Evolutionary conservation across 163 green algal genomes (phyloP).

Genomic region (Smithsoniella earleae): DNA sequence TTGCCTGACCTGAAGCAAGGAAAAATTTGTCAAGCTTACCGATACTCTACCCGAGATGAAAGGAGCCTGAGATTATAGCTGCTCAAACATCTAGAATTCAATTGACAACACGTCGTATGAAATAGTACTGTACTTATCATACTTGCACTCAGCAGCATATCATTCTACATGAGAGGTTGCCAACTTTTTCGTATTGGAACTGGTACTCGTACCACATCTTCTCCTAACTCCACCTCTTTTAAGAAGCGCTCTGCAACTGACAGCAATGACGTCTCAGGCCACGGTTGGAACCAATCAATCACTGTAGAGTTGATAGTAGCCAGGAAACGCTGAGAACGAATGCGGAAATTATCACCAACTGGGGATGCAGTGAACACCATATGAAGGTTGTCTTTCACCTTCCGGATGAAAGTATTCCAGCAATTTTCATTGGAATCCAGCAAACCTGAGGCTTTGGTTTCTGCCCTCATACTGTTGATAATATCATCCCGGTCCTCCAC

Average conservation of each 20-base stretch:
- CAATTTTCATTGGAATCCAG: conserved; percentile 77
- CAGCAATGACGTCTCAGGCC: conserved; percentile 64
- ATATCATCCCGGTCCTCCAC: conserved; percentile 79
- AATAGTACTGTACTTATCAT: too few species aligned
- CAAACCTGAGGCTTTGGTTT: conserved; percentile 76
- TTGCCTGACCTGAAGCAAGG: conserved; percentile 3
- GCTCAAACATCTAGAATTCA: too few species aligned
- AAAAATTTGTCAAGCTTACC: too few species aligned
- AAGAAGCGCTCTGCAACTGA: conserved; percentile 72
- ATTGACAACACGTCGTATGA: too few species aligned
- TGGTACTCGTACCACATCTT: conserved; percentile 48
- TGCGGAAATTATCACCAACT: conserved; percentile 78
- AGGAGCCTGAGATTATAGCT: too few species aligned
- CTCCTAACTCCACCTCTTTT: conserved; percentile 60
- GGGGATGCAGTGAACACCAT: conserved; percentile 83
- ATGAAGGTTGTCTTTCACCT: conserved; percentile 80
- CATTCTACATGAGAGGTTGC: too few species aligned
- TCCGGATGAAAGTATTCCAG: conserved; percentile 83
- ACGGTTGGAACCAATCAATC: conserved; percentile 80
- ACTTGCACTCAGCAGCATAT: too few species aligned
- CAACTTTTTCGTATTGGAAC: too few species aligned
- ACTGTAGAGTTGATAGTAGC: conserved; percentile 74
- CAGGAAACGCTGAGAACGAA: conserved; percentile 66
- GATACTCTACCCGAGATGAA: too few species aligned
- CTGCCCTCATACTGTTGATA: conserved; percentile 68